Percentiles rank a stretch among this genome's conserved stretches.
These are phyloP conservation scores for Cladophialophora exuberans DNA, from an alignment of 2,329 filamentous ascomycete genomes.

Conservation along the genomic window DNA sequence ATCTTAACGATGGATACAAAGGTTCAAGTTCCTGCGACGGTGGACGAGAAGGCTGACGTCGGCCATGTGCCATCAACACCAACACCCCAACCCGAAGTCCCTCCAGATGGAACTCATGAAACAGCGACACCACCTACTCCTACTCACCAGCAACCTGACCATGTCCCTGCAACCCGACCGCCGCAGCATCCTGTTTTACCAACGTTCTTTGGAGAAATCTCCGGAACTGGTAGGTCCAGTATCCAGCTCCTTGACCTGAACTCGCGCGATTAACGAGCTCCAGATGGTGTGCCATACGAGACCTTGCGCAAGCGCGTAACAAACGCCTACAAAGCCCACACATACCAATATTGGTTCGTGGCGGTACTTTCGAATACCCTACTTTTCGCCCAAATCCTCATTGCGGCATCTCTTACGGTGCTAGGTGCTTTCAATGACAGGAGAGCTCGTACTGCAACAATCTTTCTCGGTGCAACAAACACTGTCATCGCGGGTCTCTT, in stretches of 20 bases:
- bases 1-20: background rate
- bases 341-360: constrained; percentile 25
- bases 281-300: constrained; percentile 13
- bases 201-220: constrained; percentile 10
- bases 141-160: too few species aligned
- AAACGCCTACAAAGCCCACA: constrained; percentile 14
- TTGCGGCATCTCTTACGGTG: constrained; percentile 19
- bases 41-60: constrained; percentile 5
- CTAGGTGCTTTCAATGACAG: constrained; percentile 19
- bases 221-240: constrained; percentile 1
- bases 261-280: background rate
- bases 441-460: constrained; percentile 18
- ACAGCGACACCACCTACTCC: background rate
- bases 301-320: constrained; percentile 15
- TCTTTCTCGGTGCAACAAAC: constrained; percentile 23
- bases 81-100: background rate
- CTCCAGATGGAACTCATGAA: background rate
- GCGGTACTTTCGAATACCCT: constrained; percentile 13
- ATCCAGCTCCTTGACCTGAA: background rate
- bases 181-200: constrained; percentile 5
- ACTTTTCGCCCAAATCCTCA: constrained; percentile 22
- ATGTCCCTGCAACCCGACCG: too few species aligned
- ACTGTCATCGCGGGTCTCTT: constrained; percentile 23
- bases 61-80: background rate
- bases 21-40: background rate